These are phyloP conservation scores for Holtermanniella nyarrowii DNA, from an alignment of 768 basidiomycete species.

Conservation along the genomic window DNA sequence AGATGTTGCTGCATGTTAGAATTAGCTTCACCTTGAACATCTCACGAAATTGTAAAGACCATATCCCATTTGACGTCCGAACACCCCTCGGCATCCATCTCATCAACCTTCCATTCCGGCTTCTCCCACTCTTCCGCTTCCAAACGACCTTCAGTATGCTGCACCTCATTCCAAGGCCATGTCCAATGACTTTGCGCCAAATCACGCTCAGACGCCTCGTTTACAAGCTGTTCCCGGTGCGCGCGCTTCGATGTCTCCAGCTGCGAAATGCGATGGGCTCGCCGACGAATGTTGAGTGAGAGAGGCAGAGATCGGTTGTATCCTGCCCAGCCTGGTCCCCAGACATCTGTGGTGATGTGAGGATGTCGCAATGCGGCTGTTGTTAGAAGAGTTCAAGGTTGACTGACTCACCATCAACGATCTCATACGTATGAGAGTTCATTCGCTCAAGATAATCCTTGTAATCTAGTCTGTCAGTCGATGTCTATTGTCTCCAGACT, in stretches of 20 bases:
- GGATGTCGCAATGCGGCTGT: conserved; percentile 36
- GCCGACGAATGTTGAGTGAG: conserved; percentile 30
- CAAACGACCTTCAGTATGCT: conserved; percentile 3
- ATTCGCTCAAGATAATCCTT: conserved; percentile 39
- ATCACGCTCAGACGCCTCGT: not conserved
- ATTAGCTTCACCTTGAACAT: not conserved
- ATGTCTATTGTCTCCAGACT: not conserved
- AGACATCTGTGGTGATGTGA: conserved; percentile 32
- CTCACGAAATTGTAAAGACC: conserved; percentile 39
- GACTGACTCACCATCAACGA: conserved; percentile 30
- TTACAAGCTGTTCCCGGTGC: not conserved
- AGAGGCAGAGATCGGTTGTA: conserved; percentile 28
- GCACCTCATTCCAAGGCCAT: conserved; percentile 5
- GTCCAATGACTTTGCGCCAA: too few relatives aligned
- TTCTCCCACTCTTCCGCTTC: conserved; percentile 9
- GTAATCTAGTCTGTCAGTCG: conserved; percentile 20
- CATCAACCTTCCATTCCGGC: conserved; percentile 4
- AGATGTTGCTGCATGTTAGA: conserved; percentile 31
- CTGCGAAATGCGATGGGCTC: conserved; percentile 17
- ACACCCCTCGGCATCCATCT: conserved; percentile 12
- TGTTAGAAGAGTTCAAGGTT: not conserved
- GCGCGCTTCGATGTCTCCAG: conserved; percentile 12
- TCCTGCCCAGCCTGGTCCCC: conserved; percentile 41
- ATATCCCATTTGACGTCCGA: conserved; percentile 16
- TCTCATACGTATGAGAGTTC: conserved; percentile 41